Conservation (phyloP, 73 alveolate genomes). For the Uronychia binucleata region DNA sequence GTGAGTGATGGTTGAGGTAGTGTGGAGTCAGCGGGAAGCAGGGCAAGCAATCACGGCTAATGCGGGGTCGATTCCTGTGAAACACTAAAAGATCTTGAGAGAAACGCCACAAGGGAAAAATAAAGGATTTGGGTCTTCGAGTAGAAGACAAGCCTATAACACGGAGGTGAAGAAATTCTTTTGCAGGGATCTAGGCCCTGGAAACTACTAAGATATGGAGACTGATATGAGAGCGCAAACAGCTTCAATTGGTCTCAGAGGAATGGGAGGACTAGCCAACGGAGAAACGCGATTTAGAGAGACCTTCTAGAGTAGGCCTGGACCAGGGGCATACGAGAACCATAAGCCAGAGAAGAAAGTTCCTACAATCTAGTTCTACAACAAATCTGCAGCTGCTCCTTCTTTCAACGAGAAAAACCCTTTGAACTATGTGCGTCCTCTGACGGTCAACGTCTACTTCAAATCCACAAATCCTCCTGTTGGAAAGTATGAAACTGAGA, state of each 20-base stretch:
- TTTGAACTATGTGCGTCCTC: constrained; percentile 64
- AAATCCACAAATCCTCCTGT: constrained; percentile 58
- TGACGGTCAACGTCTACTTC: constrained; percentile 62
- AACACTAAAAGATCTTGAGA: constrained; percentile 23
- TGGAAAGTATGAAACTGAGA: constrained; percentile 55
- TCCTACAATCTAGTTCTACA: constrained; percentile 27
- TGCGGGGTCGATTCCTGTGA: constrained; percentile 38
- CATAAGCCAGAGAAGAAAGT: constrained; percentile 9
- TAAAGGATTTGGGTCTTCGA: constrained; percentile 22
- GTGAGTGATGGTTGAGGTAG: no score
- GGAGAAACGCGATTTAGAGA: constrained; percentile 29
- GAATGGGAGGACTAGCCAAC: constrained; percentile 28
- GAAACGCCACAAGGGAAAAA: constrained; percentile 2
- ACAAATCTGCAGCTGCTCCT: constrained; percentile 38
- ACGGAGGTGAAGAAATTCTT: constrained; percentile 42
- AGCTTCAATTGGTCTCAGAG: constrained; percentile 16
- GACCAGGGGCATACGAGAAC: constrained; percentile 57
- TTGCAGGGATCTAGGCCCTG: constrained; percentile 64
- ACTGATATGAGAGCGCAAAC: constrained; percentile 14
- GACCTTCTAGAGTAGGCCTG: background rate
- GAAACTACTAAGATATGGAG: constrained; percentile 22
- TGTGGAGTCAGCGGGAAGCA: background rate
- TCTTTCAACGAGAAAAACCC: constrained; percentile 69
- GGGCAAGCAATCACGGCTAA: background rate
- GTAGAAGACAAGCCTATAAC: constrained; percentile 35